Conservation (phyloP, 2,329 filamentous ascomycete genomes). For the Epichloe gansuensis region DNA sequence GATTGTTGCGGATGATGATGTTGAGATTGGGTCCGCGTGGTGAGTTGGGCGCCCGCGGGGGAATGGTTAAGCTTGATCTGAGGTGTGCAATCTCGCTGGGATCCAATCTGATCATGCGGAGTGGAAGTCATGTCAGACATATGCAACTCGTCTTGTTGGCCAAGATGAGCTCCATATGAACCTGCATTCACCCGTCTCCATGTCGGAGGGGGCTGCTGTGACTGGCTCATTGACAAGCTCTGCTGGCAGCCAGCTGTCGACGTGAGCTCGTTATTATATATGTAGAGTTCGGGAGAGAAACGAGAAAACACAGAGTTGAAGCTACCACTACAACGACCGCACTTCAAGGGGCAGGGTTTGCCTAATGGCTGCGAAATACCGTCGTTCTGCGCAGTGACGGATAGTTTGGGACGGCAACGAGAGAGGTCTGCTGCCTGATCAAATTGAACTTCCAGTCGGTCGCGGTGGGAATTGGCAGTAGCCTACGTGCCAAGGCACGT, state of each 20-base stretch:
- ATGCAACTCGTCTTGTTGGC: constrained; percentile 41
- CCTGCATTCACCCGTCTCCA: constrained; percentile 14
- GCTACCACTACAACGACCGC: too few relatives aligned
- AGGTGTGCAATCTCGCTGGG: constrained; percentile 37
- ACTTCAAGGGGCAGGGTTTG: neutral
- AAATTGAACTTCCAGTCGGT: neutral
- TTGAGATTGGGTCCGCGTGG: constrained; percentile 16
- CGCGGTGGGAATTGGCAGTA: neutral
- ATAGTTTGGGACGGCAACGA: neutral
- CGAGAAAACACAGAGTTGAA: neutral
- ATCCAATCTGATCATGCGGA: constrained; percentile 24
- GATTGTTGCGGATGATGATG: constrained; percentile 22
- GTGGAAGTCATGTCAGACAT: constrained; percentile 31
- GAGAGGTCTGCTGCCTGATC: too few relatives aligned
- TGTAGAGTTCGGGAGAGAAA: neutral
- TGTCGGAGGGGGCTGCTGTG: constrained; percentile 24
- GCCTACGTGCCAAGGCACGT: neutral
- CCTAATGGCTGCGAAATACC: neutral
- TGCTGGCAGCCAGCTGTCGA: neutral
- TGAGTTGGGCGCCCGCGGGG: constrained; percentile 24
- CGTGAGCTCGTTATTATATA: neutral
- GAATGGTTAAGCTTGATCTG: constrained; percentile 40
- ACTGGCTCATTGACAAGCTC: constrained; percentile 25
- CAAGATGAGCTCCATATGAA: constrained; percentile 14
- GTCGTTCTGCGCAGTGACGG: neutral